Percentiles rank a stretch among this genome's conserved stretches.
Conservation (phyloP, 225 moss, liverwort and hornwort genomes). For the Lunularia cruciata region DNA sequence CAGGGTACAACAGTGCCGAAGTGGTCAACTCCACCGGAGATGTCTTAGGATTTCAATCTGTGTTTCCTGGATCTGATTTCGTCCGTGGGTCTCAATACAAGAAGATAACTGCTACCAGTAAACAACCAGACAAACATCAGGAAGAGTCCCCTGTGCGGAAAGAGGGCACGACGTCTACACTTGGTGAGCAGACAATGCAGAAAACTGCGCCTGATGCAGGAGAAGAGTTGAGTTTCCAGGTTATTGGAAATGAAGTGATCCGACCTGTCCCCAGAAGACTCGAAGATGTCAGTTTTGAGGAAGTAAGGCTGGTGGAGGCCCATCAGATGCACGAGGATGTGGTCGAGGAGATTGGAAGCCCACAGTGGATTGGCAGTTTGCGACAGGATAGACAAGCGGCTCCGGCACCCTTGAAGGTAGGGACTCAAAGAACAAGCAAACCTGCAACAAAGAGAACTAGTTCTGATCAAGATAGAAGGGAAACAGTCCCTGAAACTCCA, state of each 20-base stretch:
- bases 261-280: conserved; percentile 26
- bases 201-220: conserved; percentile 12
- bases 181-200: conserved; percentile 28
- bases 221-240: conserved; percentile 26
- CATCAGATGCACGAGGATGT: conserved; percentile 34
- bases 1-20: conserved; percentile 16
- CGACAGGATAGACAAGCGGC: conserved; percentile 28
- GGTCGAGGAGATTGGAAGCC: conserved; percentile 36
- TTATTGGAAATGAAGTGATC: conserved; percentile 25
- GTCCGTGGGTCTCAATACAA: conserved; percentile 21
- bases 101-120: conserved; percentile 26
- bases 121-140: conserved; percentile 24
- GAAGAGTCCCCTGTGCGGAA: conserved; percentile 17
- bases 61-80: conserved; percentile 27
- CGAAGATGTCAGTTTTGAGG: conserved; percentile 43
- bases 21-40: conserved; percentile 18
- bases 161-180: conserved; percentile 13
- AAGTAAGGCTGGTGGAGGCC: conserved; percentile 37
- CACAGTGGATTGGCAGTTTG: conserved; percentile 39
- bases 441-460: conserved; percentile 16
- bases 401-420: conserved; percentile 20
- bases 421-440: conserved; percentile 20
- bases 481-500: conserved; percentile 2
- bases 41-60: conserved; percentile 20
- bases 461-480: conserved; percentile 32